A percentile compares a stretch with the other conserved stretches of the same genome.
Conservation (phyloP, 345 rosid species). For the Eucalyptus camaldulensis region DNA sequence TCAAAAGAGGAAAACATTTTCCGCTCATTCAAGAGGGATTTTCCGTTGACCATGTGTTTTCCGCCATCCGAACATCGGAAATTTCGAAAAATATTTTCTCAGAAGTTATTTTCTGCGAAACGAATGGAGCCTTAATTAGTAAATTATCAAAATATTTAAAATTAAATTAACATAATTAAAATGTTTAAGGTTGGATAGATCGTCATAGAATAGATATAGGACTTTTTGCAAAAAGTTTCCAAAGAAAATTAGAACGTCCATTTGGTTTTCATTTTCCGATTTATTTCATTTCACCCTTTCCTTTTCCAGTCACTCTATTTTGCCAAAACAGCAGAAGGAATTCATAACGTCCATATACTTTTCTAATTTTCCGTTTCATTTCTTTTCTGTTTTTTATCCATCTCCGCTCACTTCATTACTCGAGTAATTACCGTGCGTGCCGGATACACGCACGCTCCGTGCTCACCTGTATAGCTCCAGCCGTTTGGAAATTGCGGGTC, state of each 20-base stretch:
- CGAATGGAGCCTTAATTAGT: too few species aligned
- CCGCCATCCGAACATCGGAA: too few species aligned
- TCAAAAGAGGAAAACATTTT: too few species aligned
- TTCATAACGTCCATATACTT: neutral
- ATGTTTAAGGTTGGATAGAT: fast-evolving
- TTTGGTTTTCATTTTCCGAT: neutral
- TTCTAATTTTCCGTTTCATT: neutral
- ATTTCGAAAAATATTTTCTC: too few species aligned
- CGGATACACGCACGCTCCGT: neutral
- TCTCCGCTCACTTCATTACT: neutral
- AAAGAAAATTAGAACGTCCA: neutral
- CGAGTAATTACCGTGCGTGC: neutral
- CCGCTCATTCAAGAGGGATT: too few species aligned
- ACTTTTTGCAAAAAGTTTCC: neutral
- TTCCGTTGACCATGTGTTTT: too few species aligned
- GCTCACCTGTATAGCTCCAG: neutral
- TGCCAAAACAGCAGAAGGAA: neutral
- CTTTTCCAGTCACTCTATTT: neutral
- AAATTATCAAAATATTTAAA: neutral
- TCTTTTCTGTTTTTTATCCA: neutral
- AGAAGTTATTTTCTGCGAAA: too few species aligned
- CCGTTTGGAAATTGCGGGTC: neutral
- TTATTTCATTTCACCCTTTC: neutral
- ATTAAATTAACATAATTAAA: too few species aligned
- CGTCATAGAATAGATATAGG: fast-evolving